Base-by-base conservation (phyloP, 192 early-diverging fungal species). In the Coemansia sp. region DNA sequence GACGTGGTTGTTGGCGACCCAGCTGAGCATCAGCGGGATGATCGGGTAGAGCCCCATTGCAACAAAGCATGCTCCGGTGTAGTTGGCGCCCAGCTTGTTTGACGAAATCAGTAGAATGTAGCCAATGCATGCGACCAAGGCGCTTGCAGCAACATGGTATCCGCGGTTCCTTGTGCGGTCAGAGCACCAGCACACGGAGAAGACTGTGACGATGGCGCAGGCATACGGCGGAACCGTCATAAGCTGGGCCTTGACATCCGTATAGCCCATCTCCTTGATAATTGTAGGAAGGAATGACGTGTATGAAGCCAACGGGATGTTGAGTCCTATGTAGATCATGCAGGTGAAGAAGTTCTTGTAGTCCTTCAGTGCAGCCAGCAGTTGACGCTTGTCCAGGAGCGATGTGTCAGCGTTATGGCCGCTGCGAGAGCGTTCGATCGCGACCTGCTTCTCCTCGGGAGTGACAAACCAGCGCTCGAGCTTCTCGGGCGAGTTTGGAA, bases 251-350 rank as follows among this genome's bases (percentile, higher is more conserved):
- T 68, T 64, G 11, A 73, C 77, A 11, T 81, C 57, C 19, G 71
- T 61, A 68, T 86, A 91, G 1, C 89, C 88, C 82, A 93, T 86
- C 41, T 84, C 77, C 38, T 84, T 82, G 61, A 93, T 85, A 17
- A 93, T 91, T 16, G 87, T 87, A 1, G 91, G 90, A 48, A 93
- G 74, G 67, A 91, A 91, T 19, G 90, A 85, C 49, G 85, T 81
- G 43, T 89, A 85, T 58, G 86, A 87, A 46, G 88, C 89, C 7
- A 88, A 69, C 12, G 89, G 87, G 9, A 86, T 90, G 61, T 85
- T 79, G 53, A 85, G 82, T 12, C 88, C 86, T 59, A 91, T 89
- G 61, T 88, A 88, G 22, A 88, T 85, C 16, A 90, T 48, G 39
- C 85, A 79, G 19, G 85, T 80, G 44, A 88, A 68, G 19, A 87